Percentiles rank a stretch among this genome's conserved stretches.
Conservation (phyloP, 2,329 filamentous ascomycete species). For the Aspergillus sp. region DNA sequence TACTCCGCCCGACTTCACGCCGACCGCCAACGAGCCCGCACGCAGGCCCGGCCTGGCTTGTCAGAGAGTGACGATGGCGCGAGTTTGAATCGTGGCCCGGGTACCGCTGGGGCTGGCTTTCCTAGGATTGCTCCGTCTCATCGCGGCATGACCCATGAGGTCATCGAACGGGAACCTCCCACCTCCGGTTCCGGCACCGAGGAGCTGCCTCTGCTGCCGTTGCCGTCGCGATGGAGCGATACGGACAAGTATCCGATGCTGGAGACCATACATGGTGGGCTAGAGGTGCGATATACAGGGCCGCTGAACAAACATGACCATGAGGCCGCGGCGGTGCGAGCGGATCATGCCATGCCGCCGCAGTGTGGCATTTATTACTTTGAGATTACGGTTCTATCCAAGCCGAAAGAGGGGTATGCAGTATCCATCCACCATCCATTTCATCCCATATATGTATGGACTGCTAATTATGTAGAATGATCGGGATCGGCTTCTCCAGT, state of each 20-base stretch:
- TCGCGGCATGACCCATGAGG: constrained; percentile 71
- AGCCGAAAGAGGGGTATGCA: constrained; percentile 58
- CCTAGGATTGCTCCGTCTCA: constrained; percentile 56
- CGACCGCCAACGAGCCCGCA: constrained; percentile 43
- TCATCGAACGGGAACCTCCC: constrained; percentile 64
- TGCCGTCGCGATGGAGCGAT: constrained; percentile 77
- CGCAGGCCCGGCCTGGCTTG: constrained; percentile 39
- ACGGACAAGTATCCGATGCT: constrained; percentile 65
- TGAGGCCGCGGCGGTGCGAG: constrained; percentile 74
- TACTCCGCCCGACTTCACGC: constrained; percentile 71
- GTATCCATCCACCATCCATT: not conserved
- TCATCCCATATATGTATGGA: not conserved
- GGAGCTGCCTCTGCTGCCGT: constrained; percentile 56
- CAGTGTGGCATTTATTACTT: constrained; percentile 94
- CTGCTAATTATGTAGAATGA: constrained; percentile 18
- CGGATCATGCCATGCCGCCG: constrained; percentile 77
- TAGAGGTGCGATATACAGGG: constrained; percentile 59
- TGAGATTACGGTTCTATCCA: constrained; percentile 61
- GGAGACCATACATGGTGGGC: constrained; percentile 65
- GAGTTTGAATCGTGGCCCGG: too few species aligned
- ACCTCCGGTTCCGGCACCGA: constrained; percentile 29
- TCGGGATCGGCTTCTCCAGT: constrained; percentile 54
- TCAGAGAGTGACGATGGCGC: constrained; percentile 38
- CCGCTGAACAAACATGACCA: constrained; percentile 52
- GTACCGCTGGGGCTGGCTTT: constrained; percentile 34